Evolutionary conservation across 305 asterid species (phyloP), one percentile per base, ranked within the genome.

Genomic region (Caryopteris hybrid): DNA sequence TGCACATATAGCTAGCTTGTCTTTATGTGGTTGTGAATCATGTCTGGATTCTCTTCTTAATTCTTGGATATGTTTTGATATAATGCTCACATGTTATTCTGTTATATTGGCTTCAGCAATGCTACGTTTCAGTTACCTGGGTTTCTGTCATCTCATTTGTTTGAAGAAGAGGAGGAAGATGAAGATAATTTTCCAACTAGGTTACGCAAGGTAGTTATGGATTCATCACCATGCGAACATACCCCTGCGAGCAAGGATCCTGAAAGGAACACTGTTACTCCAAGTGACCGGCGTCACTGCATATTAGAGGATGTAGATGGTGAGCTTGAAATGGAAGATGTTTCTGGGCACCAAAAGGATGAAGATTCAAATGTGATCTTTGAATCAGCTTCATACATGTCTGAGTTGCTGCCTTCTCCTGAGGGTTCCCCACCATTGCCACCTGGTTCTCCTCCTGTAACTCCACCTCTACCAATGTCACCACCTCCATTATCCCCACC

Each of bases 311-410:
- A 91, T 74, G 98, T 91, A 5, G 96, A 91, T 53, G 96, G 88
- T 66, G 97, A 91, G 83, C 97, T 91, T 74, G 97, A 91, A 77
- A 91, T 91, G 98, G 98, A 91, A 83, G 98, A 91, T 78, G 96
- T 87, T 57, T 87, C 94, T 66, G 96, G 81, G 47, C 85, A 89
- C 74, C 87, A 66, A 54, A 88, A 86, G 80, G 92, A 85, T 74
- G 95, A 82, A 68, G 83, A 64, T 69, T 74, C 80, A 33, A 74
- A 57, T 46, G 73, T 63, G 64, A 65, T 61, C 57, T 51, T 70
- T 47, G 84, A 68, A 72, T 75, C 88, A 52, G 74, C 80, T 72
- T 72, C 84, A 55, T 74, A 73, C 43, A 74, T 56, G 53, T 41
- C 69, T 47, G 84, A 85, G 58, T 69, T 79, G 78, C 80, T 79